These are phyloP conservation scores for Macrophomina tecta DNA, from an alignment of 2,329 filamentous ascomycete species.

Conservation along the genomic window DNA sequence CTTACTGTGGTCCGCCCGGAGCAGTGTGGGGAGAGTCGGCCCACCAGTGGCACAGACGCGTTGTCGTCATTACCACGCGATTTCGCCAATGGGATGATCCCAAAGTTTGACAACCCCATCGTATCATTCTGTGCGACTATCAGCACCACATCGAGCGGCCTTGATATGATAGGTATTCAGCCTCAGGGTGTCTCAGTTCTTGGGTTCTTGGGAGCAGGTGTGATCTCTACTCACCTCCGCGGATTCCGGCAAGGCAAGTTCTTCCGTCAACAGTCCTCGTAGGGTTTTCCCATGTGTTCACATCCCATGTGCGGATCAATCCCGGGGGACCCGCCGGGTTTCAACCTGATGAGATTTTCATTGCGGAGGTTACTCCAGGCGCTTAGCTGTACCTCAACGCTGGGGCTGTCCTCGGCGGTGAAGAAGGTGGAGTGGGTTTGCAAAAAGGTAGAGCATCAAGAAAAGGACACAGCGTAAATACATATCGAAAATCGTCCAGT, in stretches of 20 bases:
- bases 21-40: background rate
- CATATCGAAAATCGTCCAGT: no score
- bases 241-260: background rate
- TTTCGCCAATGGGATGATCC: background rate
- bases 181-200: background rate
- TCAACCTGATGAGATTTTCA: background rate
- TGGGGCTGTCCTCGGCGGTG: background rate
- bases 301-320: no score
- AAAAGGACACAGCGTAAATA: no score
- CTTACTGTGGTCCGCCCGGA: background rate
- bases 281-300: no score
- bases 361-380: background rate
- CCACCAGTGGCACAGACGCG: background rate
- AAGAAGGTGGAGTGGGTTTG: background rate
- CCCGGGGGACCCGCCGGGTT: no score
- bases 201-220: background rate
- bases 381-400: background rate
- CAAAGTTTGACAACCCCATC: background rate
- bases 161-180: background rate
- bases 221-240: background rate
- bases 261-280: no score
- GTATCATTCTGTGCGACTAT: background rate
- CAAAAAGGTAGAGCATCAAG: no score
- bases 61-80: background rate
- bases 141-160: background rate